phyloP scores from a whole-genome alignment of 768 basidiomycete species.

The Trametes punicea region DNA sequence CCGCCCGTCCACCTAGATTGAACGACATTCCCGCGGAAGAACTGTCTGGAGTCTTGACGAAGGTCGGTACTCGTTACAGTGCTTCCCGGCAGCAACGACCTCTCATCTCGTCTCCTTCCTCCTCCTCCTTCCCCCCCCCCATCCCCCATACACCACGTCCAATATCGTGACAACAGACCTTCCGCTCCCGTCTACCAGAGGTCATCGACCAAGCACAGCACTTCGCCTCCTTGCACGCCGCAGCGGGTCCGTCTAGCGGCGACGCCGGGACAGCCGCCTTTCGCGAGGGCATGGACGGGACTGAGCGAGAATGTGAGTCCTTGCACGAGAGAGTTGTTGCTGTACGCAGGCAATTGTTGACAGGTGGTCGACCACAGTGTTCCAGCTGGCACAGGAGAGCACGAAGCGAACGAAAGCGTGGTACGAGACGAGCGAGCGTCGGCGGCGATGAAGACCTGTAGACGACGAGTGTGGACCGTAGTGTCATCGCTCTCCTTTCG shows the following conservation, averaged over 20 bases:
- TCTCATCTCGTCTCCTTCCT: neutral
- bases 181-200: conserved; percentile 72
- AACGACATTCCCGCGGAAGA: conserved; percentile 71
- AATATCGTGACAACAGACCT: conserved; percentile 70
- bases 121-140: neutral
- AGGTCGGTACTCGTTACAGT: conserved; percentile 36
- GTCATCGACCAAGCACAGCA: conserved; percentile 86
- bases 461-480: neutral
- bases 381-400: conserved; percentile 81
- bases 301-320: conserved; percentile 87
- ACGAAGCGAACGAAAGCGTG: conserved; percentile 73
- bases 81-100: neutral
- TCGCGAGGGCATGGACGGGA: conserved; percentile 88
- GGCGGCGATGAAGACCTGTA: conserved; percentile 43
- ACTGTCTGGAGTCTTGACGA: conserved; percentile 68
- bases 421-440: conserved; percentile 73
- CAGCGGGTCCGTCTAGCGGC: conserved; percentile 41
- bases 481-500: neutral
- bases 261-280: conserved; percentile 70
- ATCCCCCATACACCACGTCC: conserved; percentile 7
- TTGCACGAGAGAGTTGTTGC: neutral
- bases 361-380: conserved; percentile 51
- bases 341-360: neutral
- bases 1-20: conserved; percentile 46
- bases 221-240: conserved; percentile 48